phyloP scores from a whole-genome alignment of 2,329 filamentous ascomycete genomes.

The Aspergillus pseudonomiae region DNA sequence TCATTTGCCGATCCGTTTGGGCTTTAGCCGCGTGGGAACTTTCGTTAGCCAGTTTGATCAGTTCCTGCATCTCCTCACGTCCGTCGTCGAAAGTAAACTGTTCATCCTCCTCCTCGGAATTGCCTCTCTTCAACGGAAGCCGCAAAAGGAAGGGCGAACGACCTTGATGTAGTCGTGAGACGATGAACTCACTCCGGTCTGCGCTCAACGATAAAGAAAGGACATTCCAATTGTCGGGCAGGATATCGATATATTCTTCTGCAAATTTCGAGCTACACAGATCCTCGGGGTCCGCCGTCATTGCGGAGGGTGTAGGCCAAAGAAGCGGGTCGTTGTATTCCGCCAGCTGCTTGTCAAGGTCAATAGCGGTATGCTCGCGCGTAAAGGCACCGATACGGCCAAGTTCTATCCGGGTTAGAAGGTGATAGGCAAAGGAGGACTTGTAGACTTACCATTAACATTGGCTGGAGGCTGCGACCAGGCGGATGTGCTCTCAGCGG shows the following conservation, averaged over 20 bases:
- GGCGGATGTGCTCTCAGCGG: conserved; percentile 28
- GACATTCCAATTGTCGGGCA: conserved; percentile 81
- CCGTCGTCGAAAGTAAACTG: conserved; percentile 83
- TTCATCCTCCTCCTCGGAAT: conserved; percentile 74
- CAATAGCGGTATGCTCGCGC: conserved; percentile 43
- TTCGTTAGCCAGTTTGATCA: conserved; percentile 79
- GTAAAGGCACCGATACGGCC: conserved; percentile 46
- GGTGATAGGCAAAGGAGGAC: no score
- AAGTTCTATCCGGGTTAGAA: conserved; percentile 36
- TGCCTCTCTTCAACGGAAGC: conserved; percentile 80
- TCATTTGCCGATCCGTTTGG: conserved; percentile 72
- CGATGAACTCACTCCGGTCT: conserved; percentile 78
- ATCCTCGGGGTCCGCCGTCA: conserved; percentile 22
- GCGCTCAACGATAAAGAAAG: conserved; percentile 85
- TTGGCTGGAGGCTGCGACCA: conserved; percentile 39
- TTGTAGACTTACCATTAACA: conserved; percentile 38
- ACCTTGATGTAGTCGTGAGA: conserved; percentile 79
- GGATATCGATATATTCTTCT: conserved; percentile 78
- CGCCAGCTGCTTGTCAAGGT: conserved; percentile 50
- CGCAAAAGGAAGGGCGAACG: conserved; percentile 83
- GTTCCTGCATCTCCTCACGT: conserved; percentile 76
- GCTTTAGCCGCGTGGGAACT: conserved; percentile 76
- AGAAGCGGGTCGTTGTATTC: conserved; percentile 49
- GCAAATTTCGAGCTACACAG: conserved; percentile 68
- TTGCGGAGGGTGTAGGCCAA: conserved; percentile 49